A percentile compares a stretch with the other conserved stretches of the same genome.
phyloP scores from a whole-genome alignment of 371 early-diverging fungal species.

The Rhizopus delemar region DNA sequence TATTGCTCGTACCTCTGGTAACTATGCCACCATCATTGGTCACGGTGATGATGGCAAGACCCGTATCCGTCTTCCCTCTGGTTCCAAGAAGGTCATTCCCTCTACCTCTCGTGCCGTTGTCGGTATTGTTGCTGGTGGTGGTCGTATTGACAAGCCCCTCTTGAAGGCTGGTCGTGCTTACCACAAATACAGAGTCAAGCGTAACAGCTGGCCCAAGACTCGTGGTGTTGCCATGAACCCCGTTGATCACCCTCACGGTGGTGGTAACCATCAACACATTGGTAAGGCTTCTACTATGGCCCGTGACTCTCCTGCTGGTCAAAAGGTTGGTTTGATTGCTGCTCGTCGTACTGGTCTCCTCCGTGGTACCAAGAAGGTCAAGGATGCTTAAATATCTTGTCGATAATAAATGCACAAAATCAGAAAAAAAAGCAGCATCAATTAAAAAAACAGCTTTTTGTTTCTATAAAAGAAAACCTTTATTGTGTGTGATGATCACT shows the following conservation, averaged over 20 bases:
- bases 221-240: conserved; percentile 99
- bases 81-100: conserved; percentile 96
- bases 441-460: too few species aligned
- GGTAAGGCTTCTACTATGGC: conserved; percentile 99
- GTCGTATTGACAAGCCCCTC: conserved; percentile 99
- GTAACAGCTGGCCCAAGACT: conserved; percentile 99
- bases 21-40: conserved; percentile 98
- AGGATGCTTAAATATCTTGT: conserved; percentile 37
- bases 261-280: conserved; percentile 98
- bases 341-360: conserved; percentile 99
- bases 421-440: too few species aligned
- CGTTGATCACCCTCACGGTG: conserved; percentile 85
- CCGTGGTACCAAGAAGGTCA: conserved; percentile 95
- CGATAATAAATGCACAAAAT: too few species aligned
- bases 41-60: conserved; percentile 99
- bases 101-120: conserved; percentile 94
- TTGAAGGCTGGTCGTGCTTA: conserved; percentile 99
- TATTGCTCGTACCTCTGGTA: conserved; percentile 97
- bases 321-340: conserved; percentile 98
- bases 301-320: conserved; percentile 94
- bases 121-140: conserved; percentile 99
- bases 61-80: conserved; percentile 96
- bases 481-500: too few species aligned
- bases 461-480: too few species aligned
- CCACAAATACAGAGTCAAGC: conserved; percentile 98